Evolutionary conservation across 2,329 filamentous ascomycete species (phyloP), one percentile per base, ranked within the genome.

Genomic region (Aspergillus uvarum): DNA sequence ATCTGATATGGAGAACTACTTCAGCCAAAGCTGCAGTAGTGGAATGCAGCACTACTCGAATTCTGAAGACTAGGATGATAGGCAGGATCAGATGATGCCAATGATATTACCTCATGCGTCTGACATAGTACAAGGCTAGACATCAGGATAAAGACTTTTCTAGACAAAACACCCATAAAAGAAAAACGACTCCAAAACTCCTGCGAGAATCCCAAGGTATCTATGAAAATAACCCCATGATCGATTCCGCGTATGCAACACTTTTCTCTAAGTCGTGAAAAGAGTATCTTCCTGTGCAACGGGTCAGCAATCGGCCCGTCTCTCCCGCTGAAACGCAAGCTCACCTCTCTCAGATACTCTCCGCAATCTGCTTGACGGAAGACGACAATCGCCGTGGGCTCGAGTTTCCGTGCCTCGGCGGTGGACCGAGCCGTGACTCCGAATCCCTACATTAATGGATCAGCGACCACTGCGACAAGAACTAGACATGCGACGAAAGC

Each of bases 291-390:
- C 85, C 76, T 79, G 56, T 49, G 14, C 51, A n/a, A 26, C 29
- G 12, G 49, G 65, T 68, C 63, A 71, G 63, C 51, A 56, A 54
- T 42, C 19, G 50, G 29, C 22, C 22, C 47, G 26, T 29, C 26
- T 29, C 26, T 22, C 22, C 22, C 22, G 22, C 22, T 2, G 47
- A 31, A 59, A 44, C 51, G 47, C 11, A 32, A 56, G 66, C 72
- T 62, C 67, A 80, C 80, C 72, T 98, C 94, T 73, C 95, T 87
- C 72, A 99, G 81, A 73, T 96, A 99, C 80, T 98, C 94, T 69
- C 95, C 95, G 68, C 91, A 89, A 80, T 99, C 95, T 0, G 91
- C 91, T 79, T 99, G 95, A 66, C 94, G 84, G 78, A 97, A 98
- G 58, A 89, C 89, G 10, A 91, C 89, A 62, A 97, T 89, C 11